Evolutionary conservation across 2,329 filamentous ascomycete genomes (phyloP).

Genomic region (Corynespora cassiicola): DNA sequence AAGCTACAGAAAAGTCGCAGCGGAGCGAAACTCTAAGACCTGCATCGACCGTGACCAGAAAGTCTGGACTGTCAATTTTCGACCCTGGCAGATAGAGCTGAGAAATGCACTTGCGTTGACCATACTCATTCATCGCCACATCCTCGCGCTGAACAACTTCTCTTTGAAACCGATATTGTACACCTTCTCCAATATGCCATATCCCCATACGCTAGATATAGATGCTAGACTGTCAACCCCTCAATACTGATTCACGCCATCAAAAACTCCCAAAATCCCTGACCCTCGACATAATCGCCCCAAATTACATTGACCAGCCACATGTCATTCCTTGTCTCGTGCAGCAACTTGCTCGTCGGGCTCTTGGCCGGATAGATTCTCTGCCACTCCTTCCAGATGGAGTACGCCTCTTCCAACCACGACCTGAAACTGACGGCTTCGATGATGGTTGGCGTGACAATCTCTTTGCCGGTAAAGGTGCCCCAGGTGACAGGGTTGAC

Average conservation of each 20-base stretch:
- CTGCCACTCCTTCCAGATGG: constrained; percentile 94
- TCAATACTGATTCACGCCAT: too few relatives aligned
- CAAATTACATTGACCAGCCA: constrained; percentile 94
- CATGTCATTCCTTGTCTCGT: constrained; percentile 69
- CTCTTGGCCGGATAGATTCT: constrained; percentile 81
- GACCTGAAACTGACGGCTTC: constrained; percentile 92
- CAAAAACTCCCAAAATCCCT: constrained; percentile 76
- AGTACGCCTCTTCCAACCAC: constrained; percentile 95
- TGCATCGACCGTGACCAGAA: too few relatives aligned
- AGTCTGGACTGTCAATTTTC: too few relatives aligned
- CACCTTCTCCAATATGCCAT: too few relatives aligned
- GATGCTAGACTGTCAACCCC: too few relatives aligned
- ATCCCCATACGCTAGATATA: too few relatives aligned
- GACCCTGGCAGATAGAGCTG: too few relatives aligned
- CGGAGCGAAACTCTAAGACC: constrained; percentile 33
- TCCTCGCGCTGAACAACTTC: too few relatives aligned
- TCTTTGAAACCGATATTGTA: too few relatives aligned
- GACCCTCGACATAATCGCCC: constrained; percentile 74
- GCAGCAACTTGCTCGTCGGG: constrained; percentile 74
- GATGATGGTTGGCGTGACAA: constrained; percentile 94
- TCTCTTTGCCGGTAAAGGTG: constrained; percentile 93
- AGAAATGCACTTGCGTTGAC: too few relatives aligned
- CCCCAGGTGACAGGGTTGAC: constrained; percentile 98
- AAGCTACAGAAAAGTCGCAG: constrained; percentile 14
- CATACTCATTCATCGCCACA: too few relatives aligned